Conservation (phyloP, 768 basidiomycete species). For the Leccinum obscurum region DNA sequence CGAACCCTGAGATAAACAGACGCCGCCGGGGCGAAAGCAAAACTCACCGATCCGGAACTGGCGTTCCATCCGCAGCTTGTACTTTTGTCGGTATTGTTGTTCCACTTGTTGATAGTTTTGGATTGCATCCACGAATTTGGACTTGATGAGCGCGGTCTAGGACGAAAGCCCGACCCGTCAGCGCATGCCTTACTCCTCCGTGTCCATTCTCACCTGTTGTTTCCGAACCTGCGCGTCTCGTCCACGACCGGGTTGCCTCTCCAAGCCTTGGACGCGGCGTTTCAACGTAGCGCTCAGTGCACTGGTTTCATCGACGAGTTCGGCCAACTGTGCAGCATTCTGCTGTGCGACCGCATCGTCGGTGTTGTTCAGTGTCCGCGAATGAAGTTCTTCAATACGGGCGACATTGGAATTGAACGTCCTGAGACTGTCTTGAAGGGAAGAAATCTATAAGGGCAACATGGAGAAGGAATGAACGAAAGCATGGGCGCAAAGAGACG, state of each 20-base stretch:
- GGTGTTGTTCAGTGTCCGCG: slow-evolving; percentile 71
- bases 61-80: slow-evolving; percentile 80
- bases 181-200: slow-evolving; percentile 8
- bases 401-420: slow-evolving; percentile 69
- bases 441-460: slow-evolving; percentile 58
- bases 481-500: neutral
- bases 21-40: neutral
- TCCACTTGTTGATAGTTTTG: slow-evolving; percentile 85
- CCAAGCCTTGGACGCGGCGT: slow-evolving; percentile 67
- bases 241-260: slow-evolving; percentile 60
- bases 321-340: slow-evolving; percentile 62
- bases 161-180: slow-evolving; percentile 15
- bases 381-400: slow-evolving; percentile 71
- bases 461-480: neutral
- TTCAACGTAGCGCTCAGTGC: slow-evolving; percentile 69
- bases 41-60: slow-evolving; percentile 82
- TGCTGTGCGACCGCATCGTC: slow-evolving; percentile 67
- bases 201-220: slow-evolving; percentile 56
- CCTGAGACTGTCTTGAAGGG: slow-evolving; percentile 68
- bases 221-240: slow-evolving; percentile 74
- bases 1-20: neutral
- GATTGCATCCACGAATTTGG: slow-evolving; percentile 82
- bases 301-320: slow-evolving; percentile 71
- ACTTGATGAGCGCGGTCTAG: slow-evolving; percentile 63
- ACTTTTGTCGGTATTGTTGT: slow-evolving; percentile 72